phyloP scores from a whole-genome alignment of 768 basidiomycete species.

The Rubroboletus pulcherrimus region DNA sequence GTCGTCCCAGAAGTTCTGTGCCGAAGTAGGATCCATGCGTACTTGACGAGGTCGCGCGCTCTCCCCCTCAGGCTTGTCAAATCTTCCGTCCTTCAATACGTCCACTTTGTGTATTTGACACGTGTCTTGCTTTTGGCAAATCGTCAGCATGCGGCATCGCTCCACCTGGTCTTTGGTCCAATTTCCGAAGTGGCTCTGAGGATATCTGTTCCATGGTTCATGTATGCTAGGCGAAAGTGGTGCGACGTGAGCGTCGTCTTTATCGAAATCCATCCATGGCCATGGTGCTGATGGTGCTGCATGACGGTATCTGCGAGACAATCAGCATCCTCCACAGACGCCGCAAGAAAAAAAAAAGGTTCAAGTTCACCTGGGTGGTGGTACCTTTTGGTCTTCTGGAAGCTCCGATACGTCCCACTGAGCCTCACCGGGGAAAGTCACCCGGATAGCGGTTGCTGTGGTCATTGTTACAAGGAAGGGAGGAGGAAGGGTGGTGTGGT shows the following conservation, averaged over 20 bases:
- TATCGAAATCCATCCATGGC: constrained; percentile 40
- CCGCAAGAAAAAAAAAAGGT: neutral
- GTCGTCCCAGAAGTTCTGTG: constrained; percentile 26
- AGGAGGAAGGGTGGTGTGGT: neutral
- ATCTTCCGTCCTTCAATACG: constrained; percentile 11
- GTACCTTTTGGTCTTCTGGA: constrained; percentile 10
- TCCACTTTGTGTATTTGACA: constrained; percentile 25
- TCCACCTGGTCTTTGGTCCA: constrained; percentile 47
- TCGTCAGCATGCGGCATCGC: constrained; percentile 33
- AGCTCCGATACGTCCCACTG: constrained; percentile 15
- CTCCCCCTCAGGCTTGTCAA: constrained; percentile 12
- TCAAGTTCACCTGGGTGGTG: constrained; percentile 22
- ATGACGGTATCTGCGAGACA: constrained; percentile 33
- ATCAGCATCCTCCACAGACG: constrained; percentile 4
- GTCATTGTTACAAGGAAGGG: constrained; percentile 8
- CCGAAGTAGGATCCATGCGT: constrained; percentile 7
- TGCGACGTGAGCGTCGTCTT: constrained; percentile 15
- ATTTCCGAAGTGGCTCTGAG: constrained; percentile 51
- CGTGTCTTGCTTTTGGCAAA: constrained; percentile 6
- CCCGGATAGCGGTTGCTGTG: constrained; percentile 4
- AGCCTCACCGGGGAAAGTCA: neutral
- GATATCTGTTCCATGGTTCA: constrained; percentile 38
- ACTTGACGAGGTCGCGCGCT: constrained; percentile 7
- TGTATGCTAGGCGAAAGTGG: neutral
- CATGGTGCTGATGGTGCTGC: constrained; percentile 39